Evolutionary conservation across 495 filamentous ascomycete genomes (phyloP), one percentile per base, ranked within the genome.

Genomic region (Daldinia bambusicola): DNA sequence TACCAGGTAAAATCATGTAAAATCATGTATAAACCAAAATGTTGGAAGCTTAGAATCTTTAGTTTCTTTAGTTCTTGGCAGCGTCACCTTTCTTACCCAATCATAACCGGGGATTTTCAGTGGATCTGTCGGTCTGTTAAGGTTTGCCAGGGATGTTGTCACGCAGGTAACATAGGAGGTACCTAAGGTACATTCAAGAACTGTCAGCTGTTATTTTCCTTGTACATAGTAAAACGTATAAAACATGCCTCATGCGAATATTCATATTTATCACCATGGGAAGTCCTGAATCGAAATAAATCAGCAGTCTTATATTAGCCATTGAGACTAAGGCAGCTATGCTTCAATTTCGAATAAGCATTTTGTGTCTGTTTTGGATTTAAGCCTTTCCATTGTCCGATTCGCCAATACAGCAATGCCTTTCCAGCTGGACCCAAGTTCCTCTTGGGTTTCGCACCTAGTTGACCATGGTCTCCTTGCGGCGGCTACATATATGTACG

Each of bases 381-480:
- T n/a, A n/a, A 1, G 14, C 13, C 12, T 7, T 14, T 43, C 38
- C 5, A 34, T 12, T 34, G 1, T 48, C 26, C 32, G 30, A 38
- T 10, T 18, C 20, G 4, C 12, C 18, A 30, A 55, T 8, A 22
- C 40, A 22, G 61, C 4, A 53, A 68, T 73, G 61, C 41, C 57
- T 26, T 43, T 36, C 22, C 58, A 51, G 63, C 43, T 50, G 9
- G 56, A 32, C 16, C 26, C 55, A 13, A 62, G 66, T 45, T 41
- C 61, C 31, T 66, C 70, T 9, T 50, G 65, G 26, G 18, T 52
- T 48, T 36, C 48, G 43, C 65, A 73, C 37, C 34, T 66, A 3
- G 18, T 37, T 6, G 57, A 66, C n/a, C 69, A 73, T 16, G 41
- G 40, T 30, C 22, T 73, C 40, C 31, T 73, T 56, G 65, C 62